Percentiles rank a stretch among this genome's conserved stretches.
Evolutionary conservation across 1,139 yeast species (phyloP).

Genomic region (Suhomyces bribrorum): DNA sequence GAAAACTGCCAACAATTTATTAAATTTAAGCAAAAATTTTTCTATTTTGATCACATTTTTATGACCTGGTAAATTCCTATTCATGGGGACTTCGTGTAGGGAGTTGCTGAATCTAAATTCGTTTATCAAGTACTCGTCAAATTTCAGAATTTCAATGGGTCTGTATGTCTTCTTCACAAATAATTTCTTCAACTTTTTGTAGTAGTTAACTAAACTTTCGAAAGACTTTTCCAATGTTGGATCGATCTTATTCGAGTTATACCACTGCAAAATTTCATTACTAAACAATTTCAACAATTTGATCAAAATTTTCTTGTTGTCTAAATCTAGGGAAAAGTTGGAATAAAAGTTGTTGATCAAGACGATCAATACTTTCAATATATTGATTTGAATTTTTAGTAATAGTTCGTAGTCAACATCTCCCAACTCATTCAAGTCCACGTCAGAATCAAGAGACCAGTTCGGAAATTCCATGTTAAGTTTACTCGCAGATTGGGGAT

Average conservation of each 20-base stretch:
- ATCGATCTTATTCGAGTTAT: conserved; percentile 50
- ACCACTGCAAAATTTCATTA: conserved; percentile 74
- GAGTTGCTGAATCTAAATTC: conserved; percentile 45
- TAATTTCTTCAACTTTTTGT: conserved; percentile 67
- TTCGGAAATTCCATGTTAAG: conserved; percentile 42
- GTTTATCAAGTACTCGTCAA: conserved; percentile 39
- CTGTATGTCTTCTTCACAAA: conserved; percentile 80
- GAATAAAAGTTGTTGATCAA: conserved; percentile 73
- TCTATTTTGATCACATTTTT: conserved; percentile 51
- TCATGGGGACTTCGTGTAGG: conserved; percentile 50
- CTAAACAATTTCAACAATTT: conserved; percentile 70
- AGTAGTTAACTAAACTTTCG: conserved; percentile 56
- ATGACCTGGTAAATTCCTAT: conserved; percentile 50
- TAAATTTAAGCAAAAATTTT: conserved; percentile 62
- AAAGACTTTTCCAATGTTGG: conserved; percentile 42
- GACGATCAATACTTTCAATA: conserved; percentile 72
- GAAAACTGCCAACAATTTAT: conserved; percentile 60
- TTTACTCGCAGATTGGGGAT: conserved; percentile 4
- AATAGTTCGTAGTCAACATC: conserved; percentile 56
- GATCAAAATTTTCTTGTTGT: conserved; percentile 61
- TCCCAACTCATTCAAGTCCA: conserved; percentile 42
- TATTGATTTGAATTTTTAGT: conserved; percentile 77
- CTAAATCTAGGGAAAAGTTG: conserved; percentile 72
- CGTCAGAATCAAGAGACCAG: conserved; percentile 50
- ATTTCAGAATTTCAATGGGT: conserved; percentile 53